A percentile compares a stretch with the other conserved stretches of the same genome.
Conservation (phyloP, 2,329 filamentous ascomycete genomes). For the Ophiostoma sp. region DNA sequence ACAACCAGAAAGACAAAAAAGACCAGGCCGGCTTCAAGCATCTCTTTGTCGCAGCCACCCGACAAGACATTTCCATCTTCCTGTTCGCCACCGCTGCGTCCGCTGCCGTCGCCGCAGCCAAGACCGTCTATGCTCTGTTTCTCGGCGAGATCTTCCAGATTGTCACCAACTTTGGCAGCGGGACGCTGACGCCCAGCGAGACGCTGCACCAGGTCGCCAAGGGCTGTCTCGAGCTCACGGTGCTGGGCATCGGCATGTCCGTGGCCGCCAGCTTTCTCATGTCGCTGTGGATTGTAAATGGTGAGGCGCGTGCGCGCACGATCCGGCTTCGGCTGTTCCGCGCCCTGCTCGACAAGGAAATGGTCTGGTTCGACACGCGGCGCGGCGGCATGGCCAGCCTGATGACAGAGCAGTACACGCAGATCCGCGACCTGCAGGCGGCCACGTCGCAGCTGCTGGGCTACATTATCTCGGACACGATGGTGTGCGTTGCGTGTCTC, state of each 20-base stretch:
- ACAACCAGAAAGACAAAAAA: not conserved
- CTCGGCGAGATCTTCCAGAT: constrained; percentile 70
- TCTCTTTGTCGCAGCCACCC: constrained; percentile 70
- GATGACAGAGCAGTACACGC: constrained; percentile 68
- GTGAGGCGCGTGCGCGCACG: constrained; percentile 69
- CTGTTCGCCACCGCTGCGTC: constrained; percentile 52
- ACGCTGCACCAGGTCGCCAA: constrained; percentile 53
- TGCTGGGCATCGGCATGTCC: constrained; percentile 62
- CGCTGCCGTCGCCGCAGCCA: constrained; percentile 54
- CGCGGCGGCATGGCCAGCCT: constrained; percentile 67
- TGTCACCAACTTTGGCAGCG: constrained; percentile 60
- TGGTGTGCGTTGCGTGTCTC: constrained; percentile 62
- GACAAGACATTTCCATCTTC: constrained; percentile 52
- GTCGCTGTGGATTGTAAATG: constrained; percentile 67
- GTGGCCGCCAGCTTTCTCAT: constrained; percentile 62
- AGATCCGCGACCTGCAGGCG: constrained; percentile 74
- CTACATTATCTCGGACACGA: constrained; percentile 56
- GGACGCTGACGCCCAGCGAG: constrained; percentile 35
- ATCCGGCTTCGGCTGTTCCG: constrained; percentile 62
- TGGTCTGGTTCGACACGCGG: constrained; percentile 76
- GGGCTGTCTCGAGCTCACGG: constrained; percentile 59
- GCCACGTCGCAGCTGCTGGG: constrained; percentile 77
- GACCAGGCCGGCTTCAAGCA: constrained; percentile 26
- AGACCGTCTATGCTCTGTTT: constrained; percentile 62
- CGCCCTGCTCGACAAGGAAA: constrained; percentile 64